Conservation (phyloP, 129 eudicot species). For the Flaveria trinervia region DNA sequence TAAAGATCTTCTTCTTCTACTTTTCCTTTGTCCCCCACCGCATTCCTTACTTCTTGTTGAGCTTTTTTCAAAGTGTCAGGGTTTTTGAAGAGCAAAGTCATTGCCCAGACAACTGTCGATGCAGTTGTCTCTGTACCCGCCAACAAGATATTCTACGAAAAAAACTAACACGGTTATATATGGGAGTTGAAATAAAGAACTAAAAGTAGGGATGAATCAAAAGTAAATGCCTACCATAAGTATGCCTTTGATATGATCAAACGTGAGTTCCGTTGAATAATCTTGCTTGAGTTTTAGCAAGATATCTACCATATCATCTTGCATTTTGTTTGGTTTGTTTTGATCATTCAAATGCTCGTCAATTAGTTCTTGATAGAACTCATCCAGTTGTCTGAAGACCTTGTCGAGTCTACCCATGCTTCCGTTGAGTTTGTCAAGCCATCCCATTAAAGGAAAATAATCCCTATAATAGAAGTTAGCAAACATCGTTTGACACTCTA, state of each 20-base stretch:
- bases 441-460: conserved; percentile 42
- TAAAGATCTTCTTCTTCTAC: conserved; percentile 26
- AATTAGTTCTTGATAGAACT: conserved; percentile 33
- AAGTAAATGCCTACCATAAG: not conserved
- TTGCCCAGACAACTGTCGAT: conserved; percentile 37
- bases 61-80: not conserved
- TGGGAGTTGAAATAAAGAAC: no score
- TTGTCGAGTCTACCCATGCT: conserved; percentile 26
- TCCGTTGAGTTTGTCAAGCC: conserved; percentile 50
- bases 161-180: no score
- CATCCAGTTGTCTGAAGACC: conserved; percentile 34
- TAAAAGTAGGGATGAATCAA: no score
- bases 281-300: conserved; percentile 39
- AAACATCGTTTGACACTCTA: conserved; percentile 24
- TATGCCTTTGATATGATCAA: conserved; percentile 43
- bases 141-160: no score
- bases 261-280: conserved; percentile 25
- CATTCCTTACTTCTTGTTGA: no score
- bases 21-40: no score
- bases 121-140: no score
- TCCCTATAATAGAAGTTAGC: conserved; percentile 35
- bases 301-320: conserved; percentile 37
- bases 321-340: not conserved
- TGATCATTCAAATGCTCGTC: conserved; percentile 34
- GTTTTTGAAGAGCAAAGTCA: no score